Evolutionary conservation across 2,329 filamentous ascomycete genomes (phyloP), one percentile per base, ranked within the genome.

Genomic region (Ceratocystis variospora): DNA sequence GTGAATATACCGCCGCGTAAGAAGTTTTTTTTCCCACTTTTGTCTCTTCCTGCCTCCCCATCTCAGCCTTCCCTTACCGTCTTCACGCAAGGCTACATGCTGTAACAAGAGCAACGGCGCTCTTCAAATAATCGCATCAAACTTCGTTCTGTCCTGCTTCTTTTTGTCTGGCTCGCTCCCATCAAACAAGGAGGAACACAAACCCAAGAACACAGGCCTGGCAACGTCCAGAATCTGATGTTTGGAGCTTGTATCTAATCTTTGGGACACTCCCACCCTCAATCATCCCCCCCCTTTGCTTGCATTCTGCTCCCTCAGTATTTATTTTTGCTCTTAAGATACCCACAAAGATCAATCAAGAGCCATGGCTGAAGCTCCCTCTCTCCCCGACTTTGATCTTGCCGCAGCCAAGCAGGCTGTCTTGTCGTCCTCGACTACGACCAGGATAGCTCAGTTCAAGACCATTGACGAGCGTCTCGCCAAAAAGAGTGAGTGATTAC

Each of bases 381-480:
- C 67, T 25, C 53, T 74, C 69, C 72, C 74, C 70, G 72, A 73
- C 70, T 74, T 85, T 69, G 81, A 86, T 74, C 75, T 83, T 70
- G 74, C 74, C 65, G 75, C 77, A 68, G 77, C 77, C 65, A 80
- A 78, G 71, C 75, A 76, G 62, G 81, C 79, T 63, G 75, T 88
- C 68, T 77, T 79, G 63, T 86, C 84, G 53, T 87, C 86, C 61
- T 88, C 86, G 6, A 87, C 85, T 15, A 75, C 77, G 44, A 71
- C 75, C 22, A 81, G 86, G 61, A 81, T 83, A 70, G 73, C 79
- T 64, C 79, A 81, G 71, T 74, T 88, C 68, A 80, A 79, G 68
- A 71, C 72, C 48, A 75, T 88, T 57, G 80, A 85, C 69, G 84
- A 87, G 68, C 79, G 78, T 70, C 74, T 87, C 68, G 75, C 73